These are phyloP conservation scores for Sugiyamaella boreocaroliniensis DNA, from an alignment of 805 yeast genomes.

Conservation along the genomic window DNA sequence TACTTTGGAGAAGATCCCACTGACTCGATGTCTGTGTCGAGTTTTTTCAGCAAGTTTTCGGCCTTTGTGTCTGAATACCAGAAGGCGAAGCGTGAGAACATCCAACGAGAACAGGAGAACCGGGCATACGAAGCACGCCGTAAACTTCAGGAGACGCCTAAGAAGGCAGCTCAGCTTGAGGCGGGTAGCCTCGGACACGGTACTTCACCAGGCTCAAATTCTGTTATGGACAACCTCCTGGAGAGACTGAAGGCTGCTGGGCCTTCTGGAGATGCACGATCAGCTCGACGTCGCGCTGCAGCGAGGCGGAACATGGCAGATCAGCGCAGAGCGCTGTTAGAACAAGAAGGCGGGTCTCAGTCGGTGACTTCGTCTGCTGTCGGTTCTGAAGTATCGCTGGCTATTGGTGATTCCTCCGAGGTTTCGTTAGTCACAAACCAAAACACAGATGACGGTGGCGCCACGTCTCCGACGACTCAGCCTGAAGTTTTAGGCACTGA, in stretches of 20 bases:
- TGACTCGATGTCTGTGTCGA: conserved; percentile 58
- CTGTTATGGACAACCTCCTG: conserved; percentile 77
- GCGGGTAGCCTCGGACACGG: conserved; percentile 17
- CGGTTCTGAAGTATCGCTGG: neutral
- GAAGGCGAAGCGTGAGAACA: conserved; percentile 71
- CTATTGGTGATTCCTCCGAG: neutral
- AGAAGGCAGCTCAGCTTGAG: conserved; percentile 24
- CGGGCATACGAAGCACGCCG: conserved; percentile 70
- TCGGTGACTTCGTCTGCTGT: neutral
- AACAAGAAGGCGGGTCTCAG: conserved; percentile 15
- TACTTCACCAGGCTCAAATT: conserved; percentile 21
- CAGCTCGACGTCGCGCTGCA: conserved; percentile 74
- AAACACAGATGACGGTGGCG: neutral
- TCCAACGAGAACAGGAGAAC: conserved; percentile 75
- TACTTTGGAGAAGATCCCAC: conserved; percentile 84
- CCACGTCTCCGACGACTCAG: too few relatives aligned
- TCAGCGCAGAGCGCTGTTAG: conserved; percentile 26
- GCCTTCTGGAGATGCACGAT: conserved; percentile 66
- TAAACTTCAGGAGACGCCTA: conserved; percentile 48
- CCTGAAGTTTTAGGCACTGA: too few relatives aligned
- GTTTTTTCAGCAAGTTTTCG: conserved; percentile 75
- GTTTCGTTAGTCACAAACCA: neutral
- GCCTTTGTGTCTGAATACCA: conserved; percentile 72
- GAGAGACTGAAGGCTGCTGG: conserved; percentile 86
- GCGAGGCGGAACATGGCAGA: conserved; percentile 57